Evolutionary conservation across 306 rosid genomes (phyloP).

Genomic region (Abrus precatorius): DNA sequence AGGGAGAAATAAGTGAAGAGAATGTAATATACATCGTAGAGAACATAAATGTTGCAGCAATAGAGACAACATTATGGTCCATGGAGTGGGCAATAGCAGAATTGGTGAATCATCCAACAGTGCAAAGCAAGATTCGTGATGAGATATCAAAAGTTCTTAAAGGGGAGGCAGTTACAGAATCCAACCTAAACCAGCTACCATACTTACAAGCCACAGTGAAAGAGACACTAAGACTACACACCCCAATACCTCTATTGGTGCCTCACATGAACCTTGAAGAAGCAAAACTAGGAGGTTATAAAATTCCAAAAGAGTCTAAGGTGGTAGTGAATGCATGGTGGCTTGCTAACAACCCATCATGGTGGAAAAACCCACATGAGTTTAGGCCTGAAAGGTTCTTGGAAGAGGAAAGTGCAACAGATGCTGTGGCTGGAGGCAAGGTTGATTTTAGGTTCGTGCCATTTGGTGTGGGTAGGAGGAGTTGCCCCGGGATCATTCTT

Average conservation of each 20-base stretch:
- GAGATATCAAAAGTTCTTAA: conserved; percentile 71
- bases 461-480: conserved; percentile 87
- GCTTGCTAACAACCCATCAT: conserved; percentile 80
- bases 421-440: conserved; percentile 76
- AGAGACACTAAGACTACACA: conserved; percentile 78
- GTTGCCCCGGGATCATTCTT: conserved; percentile 86
- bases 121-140: conserved; percentile 70
- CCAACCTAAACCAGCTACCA: conserved; percentile 69
- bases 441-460: conserved; percentile 80
- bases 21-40: conserved; percentile 88
- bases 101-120: conserved; percentile 72
- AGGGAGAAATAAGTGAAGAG: conserved; percentile 82
- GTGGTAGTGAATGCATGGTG: conserved; percentile 94
- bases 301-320: conserved; percentile 80
- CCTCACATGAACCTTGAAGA: conserved; percentile 94
- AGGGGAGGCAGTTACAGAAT: conserved; percentile 66
- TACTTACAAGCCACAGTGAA: conserved; percentile 82
- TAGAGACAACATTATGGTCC: conserved; percentile 89
- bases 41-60: conserved; percentile 85
- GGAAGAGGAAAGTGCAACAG: conserved; percentile 69
- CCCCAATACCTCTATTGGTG: conserved; percentile 82
- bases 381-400: conserved; percentile 86
- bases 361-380: conserved; percentile 83
- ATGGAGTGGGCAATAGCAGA: conserved; percentile 97
- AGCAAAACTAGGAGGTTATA: conserved; percentile 74